Conservation (phyloP, 345 rosid genomes). For the Populus alba region DNA sequence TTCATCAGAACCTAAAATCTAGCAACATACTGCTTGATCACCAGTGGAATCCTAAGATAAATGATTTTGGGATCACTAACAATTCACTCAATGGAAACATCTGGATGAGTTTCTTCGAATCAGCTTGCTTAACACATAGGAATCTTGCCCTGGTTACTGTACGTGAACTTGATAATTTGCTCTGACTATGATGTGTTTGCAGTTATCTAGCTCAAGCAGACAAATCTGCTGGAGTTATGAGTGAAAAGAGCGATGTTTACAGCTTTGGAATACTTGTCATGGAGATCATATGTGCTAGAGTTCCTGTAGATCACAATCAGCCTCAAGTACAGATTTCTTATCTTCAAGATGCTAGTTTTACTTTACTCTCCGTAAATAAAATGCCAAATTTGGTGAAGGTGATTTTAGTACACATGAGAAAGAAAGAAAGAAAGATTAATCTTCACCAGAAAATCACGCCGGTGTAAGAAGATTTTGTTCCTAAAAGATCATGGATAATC, state of each 20-base stretch:
- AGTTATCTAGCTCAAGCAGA: conserved; percentile 37
- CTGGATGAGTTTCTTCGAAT: conserved; percentile 21
- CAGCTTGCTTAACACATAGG: background rate
- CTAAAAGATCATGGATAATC: background rate
- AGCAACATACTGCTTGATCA: conserved; percentile 68
- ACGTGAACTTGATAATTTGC: background rate
- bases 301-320: conserved; percentile 47
- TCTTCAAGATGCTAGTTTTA: background rate
- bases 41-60: conserved; percentile 71
- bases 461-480: background rate
- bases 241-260: conserved; percentile 52
- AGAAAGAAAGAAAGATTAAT: conserved; percentile 7
- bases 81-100: conserved; percentile 16
- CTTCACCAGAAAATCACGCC: conserved; percentile 22
- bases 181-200: conserved; percentile 7
- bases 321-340: conserved; percentile 34
- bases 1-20: conserved; percentile 58
- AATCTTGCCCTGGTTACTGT: background rate
- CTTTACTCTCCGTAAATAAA: background rate
- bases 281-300: conserved; percentile 68
- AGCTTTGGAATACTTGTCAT: conserved; percentile 67
- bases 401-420: conserved; percentile 2
- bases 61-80: conserved; percentile 48
- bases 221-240: conserved; percentile 20
- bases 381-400: background rate